Evolutionary conservation across 345 rosid genomes (phyloP).

Genomic region (Adansonia digitata): DNA sequence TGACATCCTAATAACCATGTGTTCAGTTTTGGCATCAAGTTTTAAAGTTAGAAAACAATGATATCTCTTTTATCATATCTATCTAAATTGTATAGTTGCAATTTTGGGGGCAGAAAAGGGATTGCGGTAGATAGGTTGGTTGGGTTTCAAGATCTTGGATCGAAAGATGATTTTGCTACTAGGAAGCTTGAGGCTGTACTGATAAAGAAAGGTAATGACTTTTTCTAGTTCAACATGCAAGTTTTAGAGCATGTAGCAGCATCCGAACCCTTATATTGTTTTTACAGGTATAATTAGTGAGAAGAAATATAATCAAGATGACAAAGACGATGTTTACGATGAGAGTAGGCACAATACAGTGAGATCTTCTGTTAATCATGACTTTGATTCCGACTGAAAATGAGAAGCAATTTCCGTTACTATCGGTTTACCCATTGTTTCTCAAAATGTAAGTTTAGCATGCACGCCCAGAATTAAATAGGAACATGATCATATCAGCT

Average conservation of each 20-base stretch:
- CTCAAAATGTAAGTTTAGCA: neutral
- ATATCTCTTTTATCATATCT: neutral
- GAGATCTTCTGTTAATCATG: slow-evolving; percentile 53
- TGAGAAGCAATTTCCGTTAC: neutral
- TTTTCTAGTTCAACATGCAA: neutral
- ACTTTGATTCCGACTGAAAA: slow-evolving; percentile 79
- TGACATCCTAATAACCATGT: neutral
- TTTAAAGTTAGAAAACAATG: neutral
- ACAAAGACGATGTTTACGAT: slow-evolving; percentile 43
- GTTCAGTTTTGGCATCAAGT: slow-evolving; percentile 7
- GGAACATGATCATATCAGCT: neutral
- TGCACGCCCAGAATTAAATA: neutral
- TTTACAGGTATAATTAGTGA: slow-evolving; percentile 61
- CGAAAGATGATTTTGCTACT: slow-evolving; percentile 74
- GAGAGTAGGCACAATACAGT: slow-evolving; percentile 52
- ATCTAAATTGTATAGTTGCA: neutral
- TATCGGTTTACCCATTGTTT: neutral
- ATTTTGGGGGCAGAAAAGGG: slow-evolving; percentile 53
- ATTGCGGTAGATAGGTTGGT: slow-evolving; percentile 67
- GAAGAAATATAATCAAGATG: slow-evolving; percentile 54
- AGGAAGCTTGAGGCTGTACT: slow-evolving; percentile 51
- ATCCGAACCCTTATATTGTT: neutral
- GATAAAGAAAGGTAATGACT: slow-evolving; percentile 57
- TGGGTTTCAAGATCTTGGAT: slow-evolving; percentile 84
- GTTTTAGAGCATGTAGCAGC: neutral